phyloP scores from a whole-genome alignment of 2,329 filamentous ascomycete genomes.

The Sordariomycetes sp. region DNA sequence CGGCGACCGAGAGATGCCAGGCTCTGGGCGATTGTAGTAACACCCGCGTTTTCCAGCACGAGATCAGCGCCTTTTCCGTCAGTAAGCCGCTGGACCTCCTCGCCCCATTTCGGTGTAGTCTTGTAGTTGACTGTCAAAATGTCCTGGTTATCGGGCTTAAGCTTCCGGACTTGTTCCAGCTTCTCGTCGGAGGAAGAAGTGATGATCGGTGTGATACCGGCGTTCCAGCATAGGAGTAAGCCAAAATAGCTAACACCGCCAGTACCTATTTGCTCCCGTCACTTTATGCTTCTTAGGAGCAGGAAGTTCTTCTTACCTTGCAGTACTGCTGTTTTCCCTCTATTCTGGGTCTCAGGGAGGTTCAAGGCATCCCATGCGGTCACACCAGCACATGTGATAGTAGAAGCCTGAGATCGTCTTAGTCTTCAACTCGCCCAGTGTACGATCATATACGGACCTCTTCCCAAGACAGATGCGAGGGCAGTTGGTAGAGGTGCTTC shows the following conservation, averaged over 20 bases:
- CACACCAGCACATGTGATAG: conserved; percentile 33
- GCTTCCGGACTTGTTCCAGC: conserved; percentile 23
- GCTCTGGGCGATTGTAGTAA: conserved; percentile 31
- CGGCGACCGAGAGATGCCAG: no score
- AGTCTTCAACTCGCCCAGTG: no score
- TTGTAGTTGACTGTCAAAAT: conserved; percentile 40
- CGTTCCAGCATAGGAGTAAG: conserved; percentile 19
- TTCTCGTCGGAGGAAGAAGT: conserved; percentile 42
- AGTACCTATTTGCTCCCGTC: conserved; percentile 14
- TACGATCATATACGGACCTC: no score
- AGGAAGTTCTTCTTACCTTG: conserved; percentile 28
- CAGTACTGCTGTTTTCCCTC: conserved; percentile 31
- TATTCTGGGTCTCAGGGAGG: conserved; percentile 23
- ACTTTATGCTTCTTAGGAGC: background rate
- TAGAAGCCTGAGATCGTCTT: no score
- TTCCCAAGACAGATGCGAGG: no score
- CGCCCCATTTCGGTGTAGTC: conserved; percentile 31
- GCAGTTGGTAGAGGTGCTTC: no score
- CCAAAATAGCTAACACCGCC: conserved; percentile 25
- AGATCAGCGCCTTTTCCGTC: conserved; percentile 31
- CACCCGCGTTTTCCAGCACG: conserved; percentile 28
- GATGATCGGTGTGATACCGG: conserved; percentile 27
- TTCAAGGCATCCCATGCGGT: conserved; percentile 27
- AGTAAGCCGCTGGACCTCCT: conserved; percentile 32
- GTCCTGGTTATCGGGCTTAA: conserved; percentile 26